Conservation (phyloP, 2,329 filamentous ascomycete genomes). For the Cercospora berteroae region DNA sequence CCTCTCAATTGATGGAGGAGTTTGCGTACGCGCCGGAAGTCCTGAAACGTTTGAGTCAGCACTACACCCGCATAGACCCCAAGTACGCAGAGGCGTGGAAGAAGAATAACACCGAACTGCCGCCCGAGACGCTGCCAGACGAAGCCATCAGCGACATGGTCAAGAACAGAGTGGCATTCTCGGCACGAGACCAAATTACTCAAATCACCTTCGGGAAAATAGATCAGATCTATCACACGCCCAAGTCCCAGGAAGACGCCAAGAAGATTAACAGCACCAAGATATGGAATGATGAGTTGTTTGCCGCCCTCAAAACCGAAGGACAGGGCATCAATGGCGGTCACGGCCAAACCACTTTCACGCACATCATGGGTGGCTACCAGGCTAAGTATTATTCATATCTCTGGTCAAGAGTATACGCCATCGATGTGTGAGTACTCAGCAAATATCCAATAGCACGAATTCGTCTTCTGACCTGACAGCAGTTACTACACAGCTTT, state of each 20-base stretch:
- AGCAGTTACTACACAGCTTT: constrained; percentile 65
- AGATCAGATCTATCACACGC: not conserved
- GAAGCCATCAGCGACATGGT: not conserved
- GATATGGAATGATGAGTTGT: not conserved
- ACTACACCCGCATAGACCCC: constrained; percentile 11
- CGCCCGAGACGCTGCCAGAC: constrained; percentile 3
- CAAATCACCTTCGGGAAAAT: not conserved
- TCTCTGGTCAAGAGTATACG: constrained; percentile 65
- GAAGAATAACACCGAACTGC: not conserved
- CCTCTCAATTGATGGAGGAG: constrained; percentile 19
- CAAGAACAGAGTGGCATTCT: constrained; percentile 1
- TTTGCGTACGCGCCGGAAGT: constrained; percentile 7
- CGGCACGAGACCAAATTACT: not conserved
- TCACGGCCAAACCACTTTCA: constrained; percentile 6
- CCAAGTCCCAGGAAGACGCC: constrained; percentile 3
- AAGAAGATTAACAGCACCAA: constrained; percentile 4
- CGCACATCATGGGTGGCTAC: not conserved
- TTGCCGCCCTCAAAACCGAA: not conserved
- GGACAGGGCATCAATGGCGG: not conserved
- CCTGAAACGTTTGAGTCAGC: constrained; percentile 16
- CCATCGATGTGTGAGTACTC: constrained; percentile 66
- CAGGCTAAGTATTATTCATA: constrained; percentile 4
- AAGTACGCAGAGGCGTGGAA: constrained; percentile 5
- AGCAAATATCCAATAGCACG: not conserved
- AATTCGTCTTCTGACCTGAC: not conserved